These are phyloP conservation scores for Colletotrichum lupini DNA, from an alignment of 2,329 filamentous ascomycete genomes.

Conservation along the genomic window DNA sequence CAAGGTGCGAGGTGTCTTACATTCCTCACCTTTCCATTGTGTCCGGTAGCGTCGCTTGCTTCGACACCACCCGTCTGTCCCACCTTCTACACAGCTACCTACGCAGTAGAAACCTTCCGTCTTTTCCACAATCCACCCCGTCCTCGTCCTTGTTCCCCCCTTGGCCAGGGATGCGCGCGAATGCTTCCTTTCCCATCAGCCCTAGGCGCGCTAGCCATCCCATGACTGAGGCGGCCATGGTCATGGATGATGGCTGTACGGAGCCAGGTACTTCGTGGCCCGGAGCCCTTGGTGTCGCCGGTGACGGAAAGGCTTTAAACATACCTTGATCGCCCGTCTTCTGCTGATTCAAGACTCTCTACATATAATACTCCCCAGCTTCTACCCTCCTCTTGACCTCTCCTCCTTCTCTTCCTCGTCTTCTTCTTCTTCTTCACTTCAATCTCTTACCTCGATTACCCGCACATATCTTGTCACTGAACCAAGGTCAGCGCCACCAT, in stretches of 20 bases:
- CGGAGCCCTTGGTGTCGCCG: neutral
- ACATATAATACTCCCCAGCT: neutral
- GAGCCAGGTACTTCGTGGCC: neutral
- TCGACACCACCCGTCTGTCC: neutral
- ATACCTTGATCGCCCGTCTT: constrained; percentile 23
- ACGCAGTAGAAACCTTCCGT: too few species aligned
- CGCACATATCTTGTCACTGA: neutral
- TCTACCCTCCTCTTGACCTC: neutral
- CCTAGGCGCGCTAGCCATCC: neutral
- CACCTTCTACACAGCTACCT: neutral
- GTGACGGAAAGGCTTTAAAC: constrained; percentile 14
- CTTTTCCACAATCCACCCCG: too few species aligned
- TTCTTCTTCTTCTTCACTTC: neutral
- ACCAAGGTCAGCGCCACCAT: neutral
- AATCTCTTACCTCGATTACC: neutral
- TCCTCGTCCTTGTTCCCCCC: neutral
- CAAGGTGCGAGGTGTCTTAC: neutral
- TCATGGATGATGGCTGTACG: neutral
- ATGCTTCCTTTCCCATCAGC: neutral
- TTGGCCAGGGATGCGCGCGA: constrained; percentile 10
- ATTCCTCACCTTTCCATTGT: neutral
- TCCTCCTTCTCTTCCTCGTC: neutral
- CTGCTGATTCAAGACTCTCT: neutral
- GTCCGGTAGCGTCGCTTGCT: neutral
- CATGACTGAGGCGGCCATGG: too few species aligned